phyloP scores from a whole-genome alignment of 2,329 filamentous ascomycete species.

The Bertia moriformis region DNA sequence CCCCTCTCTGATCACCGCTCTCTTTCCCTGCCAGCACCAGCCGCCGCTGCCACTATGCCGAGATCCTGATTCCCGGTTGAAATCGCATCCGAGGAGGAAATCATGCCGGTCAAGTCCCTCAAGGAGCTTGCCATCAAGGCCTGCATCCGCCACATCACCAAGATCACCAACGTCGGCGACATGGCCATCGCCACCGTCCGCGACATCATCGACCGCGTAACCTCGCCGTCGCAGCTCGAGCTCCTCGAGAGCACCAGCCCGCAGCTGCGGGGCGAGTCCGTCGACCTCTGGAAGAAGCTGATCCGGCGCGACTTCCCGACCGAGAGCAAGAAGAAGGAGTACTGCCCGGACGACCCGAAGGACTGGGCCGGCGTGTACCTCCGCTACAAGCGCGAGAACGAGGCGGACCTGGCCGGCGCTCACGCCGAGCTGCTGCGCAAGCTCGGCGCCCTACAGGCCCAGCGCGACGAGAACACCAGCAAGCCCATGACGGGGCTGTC shows the following conservation, averaged over 20 bases:
- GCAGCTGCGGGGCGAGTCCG: constrained; percentile 56
- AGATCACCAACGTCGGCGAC: constrained; percentile 46
- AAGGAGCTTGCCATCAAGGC: constrained; percentile 31
- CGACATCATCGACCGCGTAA: constrained; percentile 56
- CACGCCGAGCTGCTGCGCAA: constrained; percentile 40
- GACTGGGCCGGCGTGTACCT: constrained; percentile 70
- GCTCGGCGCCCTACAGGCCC: constrained; percentile 38
- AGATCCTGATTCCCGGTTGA: too few relatives aligned
- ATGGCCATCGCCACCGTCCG: constrained; percentile 53
- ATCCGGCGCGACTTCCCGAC: constrained; percentile 65
- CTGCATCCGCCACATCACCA: constrained; percentile 37
- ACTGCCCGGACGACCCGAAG: constrained; percentile 48
- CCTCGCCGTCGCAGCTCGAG: constrained; percentile 61
- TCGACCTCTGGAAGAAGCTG: constrained; percentile 64
- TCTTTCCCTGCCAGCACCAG: too few relatives aligned
- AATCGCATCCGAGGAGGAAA: too few relatives aligned
- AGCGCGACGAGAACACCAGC: constrained; percentile 40
- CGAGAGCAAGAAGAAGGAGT: constrained; percentile 43
- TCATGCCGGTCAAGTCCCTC: constrained; percentile 34
- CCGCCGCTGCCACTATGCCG: too few relatives aligned
- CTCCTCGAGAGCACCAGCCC: constrained; percentile 62
- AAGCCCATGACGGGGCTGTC: constrained; percentile 43
- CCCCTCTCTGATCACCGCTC: too few relatives aligned
- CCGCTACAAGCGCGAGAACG: constrained; percentile 46
- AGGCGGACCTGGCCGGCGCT: constrained; percentile 39